These are phyloP conservation scores for Trichaptum fuscoviolaceum DNA, from an alignment of 768 basidiomycete species.

Conservation along the genomic window DNA sequence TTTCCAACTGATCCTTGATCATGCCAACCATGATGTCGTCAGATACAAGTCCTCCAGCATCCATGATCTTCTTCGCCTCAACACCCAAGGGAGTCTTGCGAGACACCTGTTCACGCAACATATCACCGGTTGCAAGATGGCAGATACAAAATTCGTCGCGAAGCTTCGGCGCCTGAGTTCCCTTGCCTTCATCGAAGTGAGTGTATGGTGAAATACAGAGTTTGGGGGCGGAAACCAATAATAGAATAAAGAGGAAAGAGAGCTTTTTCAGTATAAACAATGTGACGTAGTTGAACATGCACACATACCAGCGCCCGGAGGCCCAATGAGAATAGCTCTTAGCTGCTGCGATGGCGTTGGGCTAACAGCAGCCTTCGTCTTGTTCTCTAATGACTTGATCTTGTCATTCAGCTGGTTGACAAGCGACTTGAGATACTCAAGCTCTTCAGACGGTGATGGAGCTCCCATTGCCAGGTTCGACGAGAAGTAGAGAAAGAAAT, in stretches of 20 bases:
- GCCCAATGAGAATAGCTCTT: constrained; percentile 90
- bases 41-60: constrained; percentile 87
- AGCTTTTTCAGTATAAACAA: background rate
- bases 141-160: constrained; percentile 92
- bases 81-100: constrained; percentile 83
- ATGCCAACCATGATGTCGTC: constrained; percentile 98
- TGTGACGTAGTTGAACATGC: background rate
- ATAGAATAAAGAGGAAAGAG: constrained; percentile 6
- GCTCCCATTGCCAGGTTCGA: background rate
- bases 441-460: constrained; percentile 56
- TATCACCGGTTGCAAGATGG: constrained; percentile 98
- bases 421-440: constrained; percentile 92
- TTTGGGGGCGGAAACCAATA: constrained; percentile 1
- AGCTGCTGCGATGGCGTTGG: constrained; percentile 72
- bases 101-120: constrained; percentile 92
- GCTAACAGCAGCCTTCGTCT: constrained; percentile 46
- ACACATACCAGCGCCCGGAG: constrained; percentile 88
- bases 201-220: background rate
- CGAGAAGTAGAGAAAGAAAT: background rate
- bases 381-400: constrained; percentile 73
- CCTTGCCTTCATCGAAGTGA: constrained; percentile 64
- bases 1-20: constrained; percentile 93
- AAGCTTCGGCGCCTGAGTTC: constrained; percentile 94
- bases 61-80: constrained; percentile 97
- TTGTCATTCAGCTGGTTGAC: constrained; percentile 88